These are phyloP conservation scores for Aristolochia contorta DNA, from an alignment of 164 flowering plant genomes.

Conservation along the genomic window DNA sequence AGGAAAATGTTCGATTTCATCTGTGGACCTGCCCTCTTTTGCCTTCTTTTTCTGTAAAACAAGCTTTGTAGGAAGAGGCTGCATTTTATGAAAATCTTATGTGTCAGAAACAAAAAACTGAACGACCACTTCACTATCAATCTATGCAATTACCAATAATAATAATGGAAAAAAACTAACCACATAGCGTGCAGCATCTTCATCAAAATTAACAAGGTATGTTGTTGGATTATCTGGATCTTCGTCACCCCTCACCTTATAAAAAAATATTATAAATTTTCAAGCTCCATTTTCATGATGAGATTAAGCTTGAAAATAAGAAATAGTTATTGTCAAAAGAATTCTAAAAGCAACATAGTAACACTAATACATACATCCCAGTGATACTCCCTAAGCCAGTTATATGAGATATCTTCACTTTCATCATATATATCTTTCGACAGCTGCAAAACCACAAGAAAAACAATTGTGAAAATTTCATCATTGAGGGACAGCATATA, in stretches of 20 bases:
- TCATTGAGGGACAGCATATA: background rate
- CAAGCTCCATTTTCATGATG: background rate
- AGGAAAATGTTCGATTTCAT: slow-evolving; percentile 82
- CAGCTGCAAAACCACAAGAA: slow-evolving; percentile 30
- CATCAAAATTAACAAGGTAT: slow-evolving; percentile 69
- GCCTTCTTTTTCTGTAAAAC: slow-evolving; percentile 70
- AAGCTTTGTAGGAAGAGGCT: slow-evolving; percentile 94
- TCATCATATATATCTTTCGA: slow-evolving; percentile 80
- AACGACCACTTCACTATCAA: background rate
- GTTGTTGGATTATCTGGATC: slow-evolving; percentile 76
- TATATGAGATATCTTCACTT: slow-evolving; percentile 58
- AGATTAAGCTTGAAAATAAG: background rate
- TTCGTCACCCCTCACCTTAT: slow-evolving; percentile 74
- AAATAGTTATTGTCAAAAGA: slow-evolving; percentile 1
- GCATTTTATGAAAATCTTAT: slow-evolving; percentile 13
- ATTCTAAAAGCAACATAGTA: background rate
- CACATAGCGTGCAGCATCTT: slow-evolving; percentile 74
- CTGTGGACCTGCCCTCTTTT: slow-evolving; percentile 67
- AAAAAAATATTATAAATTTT: background rate
- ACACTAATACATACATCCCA: slow-evolving; percentile 73
- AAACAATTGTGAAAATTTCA: background rate
- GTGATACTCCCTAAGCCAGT: slow-evolving; percentile 91
- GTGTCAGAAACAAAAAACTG: background rate
- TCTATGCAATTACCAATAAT: background rate
- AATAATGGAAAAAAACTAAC: background rate